Evolutionary conservation across 1,284 basidiomycete species (phyloP).

Genomic region (Trametes sp.): DNA sequence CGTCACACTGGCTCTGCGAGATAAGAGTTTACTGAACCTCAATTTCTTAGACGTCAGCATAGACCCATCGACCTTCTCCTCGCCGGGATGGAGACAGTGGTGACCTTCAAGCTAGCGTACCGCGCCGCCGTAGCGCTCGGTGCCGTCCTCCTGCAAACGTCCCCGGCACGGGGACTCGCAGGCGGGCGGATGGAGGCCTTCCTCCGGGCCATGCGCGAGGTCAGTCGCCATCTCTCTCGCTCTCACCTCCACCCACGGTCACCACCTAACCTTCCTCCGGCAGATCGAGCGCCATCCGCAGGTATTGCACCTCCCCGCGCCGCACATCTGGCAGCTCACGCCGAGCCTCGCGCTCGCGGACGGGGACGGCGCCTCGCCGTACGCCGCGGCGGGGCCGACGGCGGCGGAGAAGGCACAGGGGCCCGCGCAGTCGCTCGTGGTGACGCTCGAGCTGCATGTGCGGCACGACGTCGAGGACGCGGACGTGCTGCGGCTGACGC

Average conservation of each 20-base stretch:
- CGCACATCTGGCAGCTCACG: conserved; percentile 87
- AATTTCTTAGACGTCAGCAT: conserved; percentile 60
- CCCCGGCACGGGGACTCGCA: conserved; percentile 68
- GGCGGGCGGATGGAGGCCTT: conserved; percentile 81
- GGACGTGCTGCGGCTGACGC: conserved; percentile 76
- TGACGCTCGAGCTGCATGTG: conserved; percentile 85
- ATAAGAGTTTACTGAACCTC: conserved; percentile 21
- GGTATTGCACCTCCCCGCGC: conserved; percentile 79
- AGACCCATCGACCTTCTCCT: conserved; percentile 77
- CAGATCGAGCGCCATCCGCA: conserved; percentile 83
- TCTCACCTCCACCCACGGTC: not conserved
- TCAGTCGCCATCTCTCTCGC: conserved; percentile 43
- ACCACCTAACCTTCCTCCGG: not conserved
- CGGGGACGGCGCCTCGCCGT: conserved; percentile 30
- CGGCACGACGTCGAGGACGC: conserved; percentile 71
- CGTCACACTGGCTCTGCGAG: conserved; percentile 38
- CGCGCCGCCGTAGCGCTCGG: conserved; percentile 82
- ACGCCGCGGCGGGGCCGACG: conserved; percentile 23
- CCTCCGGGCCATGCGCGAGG: conserved; percentile 81
- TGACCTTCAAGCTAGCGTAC: conserved; percentile 86
- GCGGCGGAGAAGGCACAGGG: conserved; percentile 33
- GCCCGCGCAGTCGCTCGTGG: conserved; percentile 64
- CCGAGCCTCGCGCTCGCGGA: conserved; percentile 48
- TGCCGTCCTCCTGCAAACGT: conserved; percentile 86
- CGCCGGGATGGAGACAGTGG: conserved; percentile 74